A percentile compares a stretch with the other conserved stretches of the same genome.
These are phyloP conservation scores for Alternaria panax DNA, from an alignment of 2,329 filamentous ascomycete genomes.

Conservation along the genomic window DNA sequence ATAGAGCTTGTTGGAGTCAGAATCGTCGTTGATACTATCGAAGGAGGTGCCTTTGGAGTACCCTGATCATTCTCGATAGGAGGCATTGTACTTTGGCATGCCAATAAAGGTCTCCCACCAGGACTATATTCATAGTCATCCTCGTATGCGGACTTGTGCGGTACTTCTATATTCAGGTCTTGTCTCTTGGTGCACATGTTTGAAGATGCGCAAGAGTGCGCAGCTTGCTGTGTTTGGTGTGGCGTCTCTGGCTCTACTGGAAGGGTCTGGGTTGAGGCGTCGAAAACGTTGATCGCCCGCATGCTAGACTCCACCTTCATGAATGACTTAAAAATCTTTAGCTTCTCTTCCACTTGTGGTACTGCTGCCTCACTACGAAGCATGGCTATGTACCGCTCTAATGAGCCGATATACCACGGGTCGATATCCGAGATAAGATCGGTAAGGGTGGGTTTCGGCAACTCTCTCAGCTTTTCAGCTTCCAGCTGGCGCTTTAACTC, in stretches of 20 bases:
- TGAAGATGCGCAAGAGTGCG: constrained; percentile 7
- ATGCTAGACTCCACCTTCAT: constrained; percentile 44
- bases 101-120: constrained; percentile 60
- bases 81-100: constrained; percentile 26
- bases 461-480: constrained; percentile 34
- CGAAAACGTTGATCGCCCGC: constrained; percentile 55
- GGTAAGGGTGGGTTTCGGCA: constrained; percentile 32
- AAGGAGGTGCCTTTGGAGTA: constrained; percentile 26
- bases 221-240: constrained; percentile 7
- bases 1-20: constrained; percentile 47
- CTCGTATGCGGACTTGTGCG: constrained; percentile 13
- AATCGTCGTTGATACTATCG: constrained; percentile 40
- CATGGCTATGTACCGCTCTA: constrained; percentile 64
- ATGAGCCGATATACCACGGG: constrained; percentile 63
- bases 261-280: constrained; percentile 28
- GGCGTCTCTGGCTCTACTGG: constrained; percentile 4
- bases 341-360: constrained; percentile 60
- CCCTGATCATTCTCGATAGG: constrained; percentile 18
- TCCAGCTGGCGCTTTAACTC: constrained; percentile 21
- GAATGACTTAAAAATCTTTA: constrained; percentile 62
- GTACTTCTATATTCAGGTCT: constrained; percentile 31
- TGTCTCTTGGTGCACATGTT: constrained; percentile 17
- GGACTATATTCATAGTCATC: constrained; percentile 58
- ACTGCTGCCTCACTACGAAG: constrained; percentile 58
- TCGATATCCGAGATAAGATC: constrained; percentile 62